phyloP scores from a whole-genome alignment of 2,329 filamentous ascomycete species.

The Alternaria tenuissima region DNA sequence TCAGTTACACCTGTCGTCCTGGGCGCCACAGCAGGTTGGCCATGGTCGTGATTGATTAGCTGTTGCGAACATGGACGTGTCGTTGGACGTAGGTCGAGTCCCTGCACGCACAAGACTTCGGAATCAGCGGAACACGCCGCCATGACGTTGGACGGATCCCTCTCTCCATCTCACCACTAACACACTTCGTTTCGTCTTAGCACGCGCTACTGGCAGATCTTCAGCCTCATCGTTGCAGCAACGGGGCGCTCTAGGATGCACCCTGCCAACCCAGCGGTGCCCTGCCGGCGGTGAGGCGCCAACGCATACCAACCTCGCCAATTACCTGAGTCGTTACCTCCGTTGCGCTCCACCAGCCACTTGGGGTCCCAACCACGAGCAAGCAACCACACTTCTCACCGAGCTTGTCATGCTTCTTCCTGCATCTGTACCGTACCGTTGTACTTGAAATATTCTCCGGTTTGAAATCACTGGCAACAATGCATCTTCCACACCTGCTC shows the following conservation, averaged over 20 bases:
- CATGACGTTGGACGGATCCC: constrained; percentile 6
- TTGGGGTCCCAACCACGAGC: constrained; percentile 12
- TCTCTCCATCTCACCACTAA: not conserved
- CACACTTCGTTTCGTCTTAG: not conserved
- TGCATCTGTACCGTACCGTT: constrained; percentile 15
- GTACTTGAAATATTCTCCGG: not conserved
- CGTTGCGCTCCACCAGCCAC: constrained; percentile 42
- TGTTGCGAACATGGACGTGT: not conserved
- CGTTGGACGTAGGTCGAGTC: not conserved
- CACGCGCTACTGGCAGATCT: not conserved
- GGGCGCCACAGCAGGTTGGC: not conserved
- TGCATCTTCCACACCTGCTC: constrained; percentile 39
- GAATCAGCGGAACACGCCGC: constrained; percentile 11
- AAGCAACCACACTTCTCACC: not conserved
- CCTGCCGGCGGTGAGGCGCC: constrained; percentile 32
- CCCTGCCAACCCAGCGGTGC: constrained; percentile 10
- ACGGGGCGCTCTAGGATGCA: constrained; percentile 17
- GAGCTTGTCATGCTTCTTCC: constrained; percentile 21
- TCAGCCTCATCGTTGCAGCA: not conserved
- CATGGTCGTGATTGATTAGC: not conserved
- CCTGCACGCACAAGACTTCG: not conserved
- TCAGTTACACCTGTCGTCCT: not conserved
- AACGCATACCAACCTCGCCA: constrained; percentile 48
- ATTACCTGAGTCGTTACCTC: constrained; percentile 34
- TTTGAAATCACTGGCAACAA: constrained; percentile 11